Conservation (phyloP, 2,329 filamentous ascomycete genomes). For the Neobulgaria alba region DNA sequence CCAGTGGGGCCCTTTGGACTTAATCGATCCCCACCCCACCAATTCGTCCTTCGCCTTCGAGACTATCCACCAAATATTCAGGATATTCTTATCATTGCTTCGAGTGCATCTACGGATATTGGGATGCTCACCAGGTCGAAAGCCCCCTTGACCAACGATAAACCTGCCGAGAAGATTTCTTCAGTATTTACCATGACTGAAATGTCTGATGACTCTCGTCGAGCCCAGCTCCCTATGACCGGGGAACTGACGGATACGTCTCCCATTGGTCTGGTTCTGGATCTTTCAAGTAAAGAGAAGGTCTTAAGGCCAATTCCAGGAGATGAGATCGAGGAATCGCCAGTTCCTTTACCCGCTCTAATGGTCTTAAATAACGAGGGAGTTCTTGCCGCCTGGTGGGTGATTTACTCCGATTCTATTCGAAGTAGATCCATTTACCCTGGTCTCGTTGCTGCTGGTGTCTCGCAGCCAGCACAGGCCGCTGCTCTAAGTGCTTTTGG, state of each 20-base stretch:
- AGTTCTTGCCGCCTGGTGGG: conserved; percentile 78
- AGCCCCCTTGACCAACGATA: conserved; percentile 52
- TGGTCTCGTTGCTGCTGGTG: conserved; percentile 46
- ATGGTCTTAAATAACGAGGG: conserved; percentile 87
- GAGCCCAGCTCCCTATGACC: conserved; percentile 67
- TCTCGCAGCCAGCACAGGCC: conserved; percentile 13
- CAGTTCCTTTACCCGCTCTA: conserved; percentile 72
- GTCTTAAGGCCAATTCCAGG: conserved; percentile 69
- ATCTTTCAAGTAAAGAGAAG: conserved; percentile 74
- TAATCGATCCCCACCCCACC: conserved; percentile 59
- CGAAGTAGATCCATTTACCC: conserved; percentile 64
- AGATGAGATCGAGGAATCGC: conserved; percentile 71
- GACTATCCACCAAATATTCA: conserved; percentile 74
- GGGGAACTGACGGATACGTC: conserved; percentile 62
- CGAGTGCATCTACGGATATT: conserved; percentile 71
- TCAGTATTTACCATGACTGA: conserved; percentile 67
- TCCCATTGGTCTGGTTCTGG: conserved; percentile 70
- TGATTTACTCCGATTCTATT: conserved; percentile 83
- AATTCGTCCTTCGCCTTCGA: conserved; percentile 68
- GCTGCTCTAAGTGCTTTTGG: conserved; percentile 25
- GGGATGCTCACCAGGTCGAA: conserved; percentile 70
- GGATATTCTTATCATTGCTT: conserved; percentile 74
- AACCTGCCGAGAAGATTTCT: conserved; percentile 48
- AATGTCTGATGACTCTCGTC: conserved; percentile 62
- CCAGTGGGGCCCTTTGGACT: conserved; percentile 65